Base-by-base conservation (phyloP, 768 basidiomycete genomes). In the Termitomyces sp. region DNA sequence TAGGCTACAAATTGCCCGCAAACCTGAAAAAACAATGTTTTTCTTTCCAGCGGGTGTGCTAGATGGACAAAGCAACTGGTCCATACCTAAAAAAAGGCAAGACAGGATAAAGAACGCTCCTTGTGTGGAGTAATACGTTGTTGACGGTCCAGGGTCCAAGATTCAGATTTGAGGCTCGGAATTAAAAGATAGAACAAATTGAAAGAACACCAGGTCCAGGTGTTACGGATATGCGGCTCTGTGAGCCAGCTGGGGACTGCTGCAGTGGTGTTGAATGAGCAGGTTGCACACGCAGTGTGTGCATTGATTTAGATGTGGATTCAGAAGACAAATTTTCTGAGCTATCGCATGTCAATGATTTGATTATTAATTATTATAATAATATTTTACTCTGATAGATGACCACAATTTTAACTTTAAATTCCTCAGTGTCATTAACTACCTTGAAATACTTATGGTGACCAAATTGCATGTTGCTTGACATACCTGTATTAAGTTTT, bases 71-170 rank as follows among this genome's bases (percentile, higher is more conserved):
- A 44, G 42, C 20, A 57, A 35, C 45, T 24, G 54, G 56, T 55
- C 53, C 65, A 48, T 69, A 89, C 91, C 92, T 82, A n/a, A 71
- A 93, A 93, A 76, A 94, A 94, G 32, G 92, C 91, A 52, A 91
- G 79, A 13, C 90, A 82, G 40, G 91, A 94, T 53, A 94, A 85
- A 0, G 88, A 85, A 30, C 92, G 82, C 69, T 94, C 91, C 68
- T 94, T 92, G 56, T 87, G 75, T 3, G 87, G 83, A 0, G 88
- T 86, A n/a, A n/a, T n/a, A n/a, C n/a, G n/a, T n/a, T n/a, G n/a
- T n/a, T n/a, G n/a, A n/a, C n/a, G n/a, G n/a, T n/a, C n/a, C n/a
- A n/a, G n/a, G n/a, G n/a, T n/a, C n/a, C n/a, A n/a, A n/a, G n/a
- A n/a, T n/a, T n/a, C n/a, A n/a, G n/a, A n/a, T n/a, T n/a, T n/a